Evolutionary conservation across 768 basidiomycete genomes (phyloP), one percentile per base, ranked within the genome.

Genomic region (Termitomyces sp.): DNA sequence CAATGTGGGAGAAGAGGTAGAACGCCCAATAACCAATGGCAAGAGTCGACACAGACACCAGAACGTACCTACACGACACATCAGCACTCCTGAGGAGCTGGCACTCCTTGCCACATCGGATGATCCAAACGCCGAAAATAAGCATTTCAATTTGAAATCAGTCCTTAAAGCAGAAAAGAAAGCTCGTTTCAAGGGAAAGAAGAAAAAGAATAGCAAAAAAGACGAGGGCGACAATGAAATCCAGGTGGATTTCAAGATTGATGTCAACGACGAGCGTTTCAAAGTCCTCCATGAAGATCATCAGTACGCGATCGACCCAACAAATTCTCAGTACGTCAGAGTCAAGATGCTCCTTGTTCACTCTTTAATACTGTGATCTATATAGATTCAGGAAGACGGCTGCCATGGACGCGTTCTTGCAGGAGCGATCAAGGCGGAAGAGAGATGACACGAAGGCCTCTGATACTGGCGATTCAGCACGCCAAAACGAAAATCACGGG

Each of bases 241-340:
- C 29, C 91, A 96, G 66, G 85, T 87, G 49, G 83, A 86, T 56
- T 98, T 98, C 68, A 68, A 76, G 40, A 84, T 98, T 63, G 77
- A 99, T 66, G 85, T 94, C 56, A 80, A 81, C 62, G 97, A 99
- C 64, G 82, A 86, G 10, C 87, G 97, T 15, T 98, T 98, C 78
- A 83, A 83, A 65, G 86, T 81, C 20, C 65, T 98, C 41, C 89
- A 94, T 63, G 92, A 97, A 61, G 89, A 98, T 64, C 85, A 91
- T 63, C 82, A 86, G 31, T 98, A 91, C 60, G 95, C 96, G 0
- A 94, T 99, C 60, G 97, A 99, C 69, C 96, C 97, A 18, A 90
- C 84, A 50, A 91, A 98, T 72, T 94, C 96, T 67, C 91, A 86
- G 96, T 97, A 65, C 60, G 94, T 79, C 11, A 10, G 29, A 42